Percentiles rank a stretch among this genome's conserved stretches.
Conservation (phyloP, 2,329 filamentous ascomycete genomes). For the Xylaria sp. region DNA sequence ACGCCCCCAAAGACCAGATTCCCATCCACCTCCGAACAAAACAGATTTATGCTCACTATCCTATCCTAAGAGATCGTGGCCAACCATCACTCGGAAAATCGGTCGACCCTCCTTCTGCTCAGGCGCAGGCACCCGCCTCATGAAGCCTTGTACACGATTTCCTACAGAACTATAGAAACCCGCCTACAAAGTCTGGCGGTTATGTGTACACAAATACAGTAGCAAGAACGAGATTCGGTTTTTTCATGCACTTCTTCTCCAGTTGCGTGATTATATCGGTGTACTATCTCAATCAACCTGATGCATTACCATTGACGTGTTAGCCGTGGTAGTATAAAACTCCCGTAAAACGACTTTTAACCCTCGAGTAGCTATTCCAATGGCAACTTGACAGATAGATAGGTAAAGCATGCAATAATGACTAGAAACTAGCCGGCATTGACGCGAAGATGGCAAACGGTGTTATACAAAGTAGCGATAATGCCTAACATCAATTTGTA, state of each 20-base stretch:
- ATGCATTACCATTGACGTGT: no score
- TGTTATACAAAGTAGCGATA: background rate
- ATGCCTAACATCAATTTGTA: background rate
- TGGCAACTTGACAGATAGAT: background rate
- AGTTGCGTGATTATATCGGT: background rate
- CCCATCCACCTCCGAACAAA: conserved; percentile 78
- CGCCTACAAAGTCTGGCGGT: conserved; percentile 7
- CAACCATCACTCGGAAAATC: conserved; percentile 47
- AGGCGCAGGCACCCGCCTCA: conserved; percentile 41
- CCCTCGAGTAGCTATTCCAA: background rate
- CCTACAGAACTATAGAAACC: conserved; percentile 23
- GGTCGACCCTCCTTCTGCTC: conserved; percentile 46
- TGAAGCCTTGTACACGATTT: conserved; percentile 30
- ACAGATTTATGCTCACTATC: conserved; percentile 69
- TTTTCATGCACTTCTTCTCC: conserved; percentile 1
- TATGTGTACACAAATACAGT: conserved; percentile 36
- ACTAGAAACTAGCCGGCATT: background rate
- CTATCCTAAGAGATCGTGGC: conserved; percentile 50
- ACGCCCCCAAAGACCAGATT: conserved; percentile 73
- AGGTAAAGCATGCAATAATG: background rate
- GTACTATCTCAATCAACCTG: background rate
- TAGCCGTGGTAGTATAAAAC: background rate
- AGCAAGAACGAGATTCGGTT: conserved; percentile 21
- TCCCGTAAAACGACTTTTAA: background rate
- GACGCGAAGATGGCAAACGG: background rate